These are phyloP conservation scores for Marasmius oreades DNA, from an alignment of 1,284 basidiomycete species.

Conservation along the genomic window DNA sequence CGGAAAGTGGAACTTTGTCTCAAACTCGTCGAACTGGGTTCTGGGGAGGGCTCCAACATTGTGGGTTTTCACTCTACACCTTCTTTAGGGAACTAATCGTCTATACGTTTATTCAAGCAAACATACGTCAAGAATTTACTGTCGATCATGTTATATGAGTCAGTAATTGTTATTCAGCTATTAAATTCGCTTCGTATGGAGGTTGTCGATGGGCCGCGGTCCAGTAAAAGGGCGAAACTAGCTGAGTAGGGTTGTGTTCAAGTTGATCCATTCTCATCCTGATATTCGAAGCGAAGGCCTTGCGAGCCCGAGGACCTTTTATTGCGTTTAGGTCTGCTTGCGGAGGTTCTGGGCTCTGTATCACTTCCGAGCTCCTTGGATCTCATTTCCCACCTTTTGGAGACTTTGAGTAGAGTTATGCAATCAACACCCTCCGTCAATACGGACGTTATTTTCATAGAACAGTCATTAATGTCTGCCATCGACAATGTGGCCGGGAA, in stretches of 20 bases:
- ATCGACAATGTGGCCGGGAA: conserved; percentile 69
- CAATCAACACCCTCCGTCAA: conserved; percentile 45
- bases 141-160: conserved; percentile 42
- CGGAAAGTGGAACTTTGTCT: conserved; percentile 54
- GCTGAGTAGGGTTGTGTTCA: conserved; percentile 42
- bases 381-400: conserved; percentile 71
- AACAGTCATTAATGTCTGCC: conserved; percentile 83
- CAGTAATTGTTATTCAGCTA: conserved; percentile 53
- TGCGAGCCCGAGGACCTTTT: conserved; percentile 36
- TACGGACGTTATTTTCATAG: conserved; percentile 75
- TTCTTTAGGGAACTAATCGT: not conserved
- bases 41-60: conserved; percentile 30
- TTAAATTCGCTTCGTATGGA: conserved; percentile 53
- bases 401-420: conserved; percentile 68
- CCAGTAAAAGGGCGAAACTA: conserved; percentile 60
- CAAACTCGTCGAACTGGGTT: conserved; percentile 48
- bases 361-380: conserved; percentile 66
- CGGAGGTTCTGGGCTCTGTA: conserved; percentile 69
- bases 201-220: conserved; percentile 39
- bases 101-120: conserved; percentile 41
- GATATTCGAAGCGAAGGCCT: conserved; percentile 4
- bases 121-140: conserved; percentile 49
- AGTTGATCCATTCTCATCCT: conserved; percentile 3
- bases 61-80: not conserved
- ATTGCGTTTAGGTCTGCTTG: conserved; percentile 52